phyloP scores from a whole-genome alignment of 108 stramenopile genomes.

The Bacterosira constricta region DNA sequence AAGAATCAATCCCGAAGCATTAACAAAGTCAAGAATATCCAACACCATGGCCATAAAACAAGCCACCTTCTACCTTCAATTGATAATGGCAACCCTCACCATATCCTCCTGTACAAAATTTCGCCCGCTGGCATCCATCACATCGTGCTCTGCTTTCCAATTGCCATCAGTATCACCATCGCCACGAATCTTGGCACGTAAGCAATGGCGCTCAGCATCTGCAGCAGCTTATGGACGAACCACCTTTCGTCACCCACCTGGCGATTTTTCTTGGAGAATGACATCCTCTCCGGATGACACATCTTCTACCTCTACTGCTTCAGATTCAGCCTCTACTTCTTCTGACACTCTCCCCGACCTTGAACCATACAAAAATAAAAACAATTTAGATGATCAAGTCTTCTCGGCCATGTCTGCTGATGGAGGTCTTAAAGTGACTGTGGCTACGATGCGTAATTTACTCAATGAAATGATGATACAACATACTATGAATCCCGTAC shows the following conservation, averaged over 20 bases:
- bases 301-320: not conserved
- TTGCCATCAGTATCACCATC: not conserved
- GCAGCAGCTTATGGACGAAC: conserved; percentile 29
- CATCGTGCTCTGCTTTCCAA: conserved; percentile 5
- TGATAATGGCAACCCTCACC: conserved; percentile 3
- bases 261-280: conserved; percentile 25
- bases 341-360: not conserved
- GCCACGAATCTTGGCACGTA: not conserved
- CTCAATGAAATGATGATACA: conserved; percentile 84
- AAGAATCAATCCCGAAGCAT: not conserved
- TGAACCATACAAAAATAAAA: conserved; percentile 54
- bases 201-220: conserved; percentile 2
- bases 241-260: conserved; percentile 16
- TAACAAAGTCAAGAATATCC: not conserved
- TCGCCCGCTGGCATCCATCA: not conserved
- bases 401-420: conserved; percentile 77
- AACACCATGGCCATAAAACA: not conserved
- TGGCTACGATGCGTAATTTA: conserved; percentile 78
- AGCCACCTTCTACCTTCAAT: not conserved
- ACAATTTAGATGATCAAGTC: conserved; percentile 82
- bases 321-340: not conserved
- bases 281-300: conserved; percentile 8
- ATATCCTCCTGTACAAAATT: not conserved
- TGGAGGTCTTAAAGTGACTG: conserved; percentile 86
- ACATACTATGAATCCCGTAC: conserved; percentile 72